Percentiles rank a stretch among this genome's conserved stretches.
Evolutionary conservation across 257 asterid genomes (phyloP).

Genomic region (Pogostemon cablin): DNA sequence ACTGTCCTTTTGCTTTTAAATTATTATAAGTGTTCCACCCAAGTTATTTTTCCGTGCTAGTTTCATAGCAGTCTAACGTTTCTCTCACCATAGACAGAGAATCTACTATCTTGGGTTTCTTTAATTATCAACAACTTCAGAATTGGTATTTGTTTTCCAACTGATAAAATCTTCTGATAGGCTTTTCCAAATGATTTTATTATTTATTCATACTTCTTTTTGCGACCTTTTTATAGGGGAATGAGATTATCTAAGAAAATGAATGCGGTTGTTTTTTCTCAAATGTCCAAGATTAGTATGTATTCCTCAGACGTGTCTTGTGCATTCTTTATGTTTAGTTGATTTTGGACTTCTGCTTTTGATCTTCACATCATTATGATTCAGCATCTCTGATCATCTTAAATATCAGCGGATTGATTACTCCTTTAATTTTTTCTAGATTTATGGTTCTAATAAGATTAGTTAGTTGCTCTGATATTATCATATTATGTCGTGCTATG

Average conservation of each 20-base stretch:
- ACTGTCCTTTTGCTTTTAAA: not conserved
- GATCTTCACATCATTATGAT: slow-evolving; percentile 6
- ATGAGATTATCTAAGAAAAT: slow-evolving; percentile 2
- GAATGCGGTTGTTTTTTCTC: not conserved
- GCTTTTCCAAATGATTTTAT: not conserved
- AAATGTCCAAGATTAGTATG: not conserved
- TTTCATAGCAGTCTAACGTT: not conserved
- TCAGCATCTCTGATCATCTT: slow-evolving; percentile 18
- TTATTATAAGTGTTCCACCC: not conserved
- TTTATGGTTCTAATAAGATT: not conserved
- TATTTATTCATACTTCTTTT: not conserved
- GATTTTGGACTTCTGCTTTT: slow-evolving; percentile 2
- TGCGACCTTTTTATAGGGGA: not conserved
- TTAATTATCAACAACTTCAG: slow-evolving; percentile 15
- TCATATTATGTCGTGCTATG: slow-evolving; percentile 25
- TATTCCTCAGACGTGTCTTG: slow-evolving; percentile 20
- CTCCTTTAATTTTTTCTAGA: too few species aligned
- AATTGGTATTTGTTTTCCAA: not conserved
- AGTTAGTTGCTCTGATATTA: slow-evolving; percentile 28
- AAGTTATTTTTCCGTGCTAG: not conserved
- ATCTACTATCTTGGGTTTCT: not conserved
- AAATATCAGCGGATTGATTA: slow-evolving; percentile 2
- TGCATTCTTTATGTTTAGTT: slow-evolving; percentile 19
- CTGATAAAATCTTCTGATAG: not conserved
- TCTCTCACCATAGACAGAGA: slow-evolving; percentile 14